Evolutionary conservation across 2,329 filamentous ascomycete genomes (phyloP), one percentile per base, ranked within the genome.

Genomic region (Pseudogymnoascus sp.): DNA sequence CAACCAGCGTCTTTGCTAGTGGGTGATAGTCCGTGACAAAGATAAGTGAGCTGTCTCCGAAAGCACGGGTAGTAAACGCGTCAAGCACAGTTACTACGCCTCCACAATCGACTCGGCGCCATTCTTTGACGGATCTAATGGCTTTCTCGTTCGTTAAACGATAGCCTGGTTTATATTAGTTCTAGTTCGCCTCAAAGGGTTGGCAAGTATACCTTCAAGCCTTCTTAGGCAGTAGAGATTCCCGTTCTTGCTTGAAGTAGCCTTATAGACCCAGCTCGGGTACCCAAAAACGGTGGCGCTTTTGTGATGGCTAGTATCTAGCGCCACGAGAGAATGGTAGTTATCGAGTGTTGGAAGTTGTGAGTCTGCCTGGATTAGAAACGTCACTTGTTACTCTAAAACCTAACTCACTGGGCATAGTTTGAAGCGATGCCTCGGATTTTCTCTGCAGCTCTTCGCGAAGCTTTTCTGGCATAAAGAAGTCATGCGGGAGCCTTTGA

Each of bases 11-110:
- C 73, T 94, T 95, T 2, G 92, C 90, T 18, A 94, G 79, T 1
- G 94, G 92, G 68, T 94, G 89, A 69, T 96, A 99, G 71, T 95
- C 90, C 63, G 90, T 94, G 21, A 95, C 91, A 68, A 99, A 88
- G 56, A 99, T 88, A 59, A 99, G 80, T 2, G 94, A 97, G 73
- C 90, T 95, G 71, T 97, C 94, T 60, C 90, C 90, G 72, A 99
- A 99, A 23, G 88, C 89, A 63, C 91, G 81, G 10, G 90, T 95
- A 0, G 94, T 99, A 69, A 99, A 99, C 0, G 90, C 90, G 73
- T 96, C 91, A 68, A 95, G 86, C 7, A 95, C 83, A 0, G 86
- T 88, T 28, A 97, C 92, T 18, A 97, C 83, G 65, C 84, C 90
- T 60, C 85, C 88, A 68, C 87, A 92, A 69, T 83, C 82, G 56